These are phyloP conservation scores for Mycosphaerelloides madeirae DNA, from an alignment of 2,329 filamentous ascomycete species.

Conservation along the genomic window DNA sequence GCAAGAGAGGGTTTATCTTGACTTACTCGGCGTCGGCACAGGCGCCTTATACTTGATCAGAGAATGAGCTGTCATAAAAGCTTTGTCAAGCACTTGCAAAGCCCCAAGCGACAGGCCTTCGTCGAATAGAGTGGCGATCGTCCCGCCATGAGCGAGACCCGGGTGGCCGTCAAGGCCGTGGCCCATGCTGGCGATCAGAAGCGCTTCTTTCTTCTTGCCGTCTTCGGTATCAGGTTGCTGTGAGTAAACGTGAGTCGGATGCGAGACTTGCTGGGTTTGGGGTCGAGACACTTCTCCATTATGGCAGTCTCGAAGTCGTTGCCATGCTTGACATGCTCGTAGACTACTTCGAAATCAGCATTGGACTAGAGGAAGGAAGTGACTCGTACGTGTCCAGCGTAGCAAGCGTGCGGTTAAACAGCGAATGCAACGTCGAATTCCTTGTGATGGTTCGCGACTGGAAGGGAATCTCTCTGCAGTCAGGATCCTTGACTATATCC, in stretches of 20 bases:
- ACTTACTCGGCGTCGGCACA: conserved; percentile 11
- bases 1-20: neutral
- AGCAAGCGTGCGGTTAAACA: conserved; percentile 9
- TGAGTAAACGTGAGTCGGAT: neutral
- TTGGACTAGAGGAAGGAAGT: neutral
- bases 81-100: conserved; percentile 3
- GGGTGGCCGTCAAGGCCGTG: conserved; percentile 9
- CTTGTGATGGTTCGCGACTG: conserved; percentile 9
- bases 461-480: conserved; percentile 6
- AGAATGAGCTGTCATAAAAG: conserved; percentile 8
- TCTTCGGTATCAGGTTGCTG: conserved; percentile 2
- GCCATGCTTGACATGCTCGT: conserved; percentile 8
- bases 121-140: conserved; percentile 12
- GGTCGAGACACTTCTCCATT: no score
- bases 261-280: neutral
- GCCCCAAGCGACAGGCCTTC: conserved; percentile 6
- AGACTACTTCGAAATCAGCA: neutral
- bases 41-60: conserved; percentile 11
- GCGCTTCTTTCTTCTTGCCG: conserved; percentile 9
- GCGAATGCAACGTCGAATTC: conserved; percentile 8
- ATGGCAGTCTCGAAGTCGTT: no score
- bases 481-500: conserved; percentile 5
- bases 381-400: conserved; percentile 11
- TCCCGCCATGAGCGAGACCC: conserved; percentile 8
- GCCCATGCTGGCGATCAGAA: conserved; percentile 9